These are phyloP conservation scores for Verticillium longisporum DNA, from an alignment of 2,329 filamentous ascomycete genomes.

Conservation along the genomic window DNA sequence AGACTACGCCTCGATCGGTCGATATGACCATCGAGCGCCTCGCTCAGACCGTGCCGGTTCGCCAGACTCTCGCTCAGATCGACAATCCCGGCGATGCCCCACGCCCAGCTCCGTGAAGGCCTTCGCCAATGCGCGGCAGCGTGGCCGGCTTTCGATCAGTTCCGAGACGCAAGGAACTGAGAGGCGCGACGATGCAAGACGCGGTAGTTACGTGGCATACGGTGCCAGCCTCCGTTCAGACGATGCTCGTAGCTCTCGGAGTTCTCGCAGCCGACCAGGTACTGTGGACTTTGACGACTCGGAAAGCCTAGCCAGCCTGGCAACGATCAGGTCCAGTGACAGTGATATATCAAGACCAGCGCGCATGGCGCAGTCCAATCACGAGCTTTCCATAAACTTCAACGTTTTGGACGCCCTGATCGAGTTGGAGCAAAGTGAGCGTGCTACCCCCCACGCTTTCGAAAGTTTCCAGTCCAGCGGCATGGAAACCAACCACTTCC, in stretches of 20 bases:
- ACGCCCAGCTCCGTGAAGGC: slow-evolving; percentile 97
- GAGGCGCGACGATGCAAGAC: slow-evolving; percentile 56
- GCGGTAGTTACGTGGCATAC: slow-evolving; percentile 34
- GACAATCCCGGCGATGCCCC: slow-evolving; percentile 22
- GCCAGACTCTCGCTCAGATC: not conserved
- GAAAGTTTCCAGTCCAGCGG: slow-evolving; percentile 42
- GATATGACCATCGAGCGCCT: not conserved
- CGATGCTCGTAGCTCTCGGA: slow-evolving; percentile 62
- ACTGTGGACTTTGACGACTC: slow-evolving; percentile 57
- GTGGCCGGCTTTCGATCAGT: slow-evolving; percentile 64
- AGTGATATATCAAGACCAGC: slow-evolving; percentile 86
- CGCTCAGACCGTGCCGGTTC: not conserved
- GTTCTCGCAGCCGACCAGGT: slow-evolving; percentile 53
- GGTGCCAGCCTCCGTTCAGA: slow-evolving; percentile 63
- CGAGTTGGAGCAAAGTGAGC: slow-evolving; percentile 36
- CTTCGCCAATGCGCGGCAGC: slow-evolving; percentile 83
- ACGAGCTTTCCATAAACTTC: slow-evolving; percentile 80
- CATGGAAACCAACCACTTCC: slow-evolving; percentile 23
- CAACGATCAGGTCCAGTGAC: slow-evolving; percentile 65
- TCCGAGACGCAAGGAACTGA: slow-evolving; percentile 40
- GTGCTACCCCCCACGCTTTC: slow-evolving; percentile 36
- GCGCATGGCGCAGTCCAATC: slow-evolving; percentile 57
- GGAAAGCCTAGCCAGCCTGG: slow-evolving; percentile 54
- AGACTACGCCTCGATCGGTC: not conserved
- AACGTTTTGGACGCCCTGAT: slow-evolving; percentile 93